Evolutionary conservation across 352 stramenopile genomes (phyloP).

Genomic region (Blastocystis sp.): DNA sequence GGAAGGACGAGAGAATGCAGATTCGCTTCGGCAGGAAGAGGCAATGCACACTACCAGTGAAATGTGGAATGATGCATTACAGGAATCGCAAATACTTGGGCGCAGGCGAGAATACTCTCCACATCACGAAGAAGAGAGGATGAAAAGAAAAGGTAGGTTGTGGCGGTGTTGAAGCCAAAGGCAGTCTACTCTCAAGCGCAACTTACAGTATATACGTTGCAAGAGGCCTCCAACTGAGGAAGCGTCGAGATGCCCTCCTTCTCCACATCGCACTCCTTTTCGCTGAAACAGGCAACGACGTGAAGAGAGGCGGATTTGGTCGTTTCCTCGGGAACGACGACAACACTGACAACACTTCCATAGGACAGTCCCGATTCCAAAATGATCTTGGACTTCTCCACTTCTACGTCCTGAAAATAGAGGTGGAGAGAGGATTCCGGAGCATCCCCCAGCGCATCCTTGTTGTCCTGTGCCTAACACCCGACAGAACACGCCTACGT

Average conservation of each 20-base stretch:
- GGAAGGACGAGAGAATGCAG: not conserved
- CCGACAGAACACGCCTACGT: not conserved
- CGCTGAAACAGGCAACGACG: not conserved
- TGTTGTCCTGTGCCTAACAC: not conserved
- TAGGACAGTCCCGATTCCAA: not conserved
- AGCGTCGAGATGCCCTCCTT: not conserved
- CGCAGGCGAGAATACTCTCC: not conserved
- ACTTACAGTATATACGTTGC: no score
- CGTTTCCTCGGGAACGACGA: not conserved
- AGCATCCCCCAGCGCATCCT: not conserved
- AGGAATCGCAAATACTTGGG: not conserved
- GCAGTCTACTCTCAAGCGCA: not conserved
- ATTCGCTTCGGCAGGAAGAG: not conserved
- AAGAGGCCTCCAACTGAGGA: no score
- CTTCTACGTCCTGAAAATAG: not conserved
- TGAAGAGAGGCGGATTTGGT: not conserved
- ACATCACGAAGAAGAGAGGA: not conserved
- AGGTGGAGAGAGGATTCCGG: not conserved
- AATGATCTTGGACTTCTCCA: not conserved
- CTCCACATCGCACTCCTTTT: not conserved
- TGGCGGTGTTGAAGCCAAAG: not conserved
- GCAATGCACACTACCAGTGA: not conserved
- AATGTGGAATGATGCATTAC: not conserved
- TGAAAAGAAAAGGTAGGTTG: not conserved
- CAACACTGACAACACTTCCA: not conserved